Conservation (phyloP, 306 rosid species). For the Mucuna pruriens region DNA sequence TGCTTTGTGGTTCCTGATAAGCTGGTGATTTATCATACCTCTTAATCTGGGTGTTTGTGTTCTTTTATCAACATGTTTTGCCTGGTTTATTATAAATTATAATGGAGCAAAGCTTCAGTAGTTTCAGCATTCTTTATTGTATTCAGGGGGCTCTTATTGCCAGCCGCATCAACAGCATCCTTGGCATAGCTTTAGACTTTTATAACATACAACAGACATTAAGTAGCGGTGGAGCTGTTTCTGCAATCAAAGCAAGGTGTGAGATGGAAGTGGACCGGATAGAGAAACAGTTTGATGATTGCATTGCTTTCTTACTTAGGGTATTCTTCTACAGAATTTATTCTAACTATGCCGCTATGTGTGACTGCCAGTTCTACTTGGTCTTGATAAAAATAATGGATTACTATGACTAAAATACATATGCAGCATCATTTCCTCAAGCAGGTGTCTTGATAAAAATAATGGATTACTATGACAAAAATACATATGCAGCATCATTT, state of each 20-base stretch:
- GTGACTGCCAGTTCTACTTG: conserved; percentile 12
- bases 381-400: conserved; percentile 28
- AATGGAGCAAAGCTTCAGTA: conserved; percentile 42
- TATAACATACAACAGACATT: conserved; percentile 81
- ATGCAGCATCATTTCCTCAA: conserved; percentile 9
- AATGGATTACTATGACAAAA: neutral
- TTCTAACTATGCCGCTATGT: conserved; percentile 3
- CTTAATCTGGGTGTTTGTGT: conserved; percentile 1
- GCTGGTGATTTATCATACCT: conserved; percentile 63
- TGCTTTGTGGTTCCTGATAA: conserved; percentile 98
- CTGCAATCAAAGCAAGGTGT: conserved; percentile 89
- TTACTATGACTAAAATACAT: neutral
- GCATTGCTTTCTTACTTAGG: conserved; percentile 93
- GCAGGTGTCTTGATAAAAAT: conserved; percentile 26
- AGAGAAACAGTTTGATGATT: conserved; percentile 94
- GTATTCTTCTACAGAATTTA: conserved; percentile 52
- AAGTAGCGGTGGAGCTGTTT: conserved; percentile 83
- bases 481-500: conserved; percentile 7
- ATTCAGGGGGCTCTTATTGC: conserved; percentile 95
- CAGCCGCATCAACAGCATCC: conserved; percentile 90
- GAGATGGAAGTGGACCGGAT: conserved; percentile 95
- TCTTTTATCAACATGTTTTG: conserved; percentile 37
- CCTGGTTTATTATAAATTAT: conserved; percentile 27
- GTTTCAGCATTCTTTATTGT: conserved; percentile 34
- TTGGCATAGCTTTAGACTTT: conserved; percentile 90